These are phyloP conservation scores for Botrytis porri DNA, from an alignment of 2,329 filamentous ascomycete genomes.

Conservation along the genomic window DNA sequence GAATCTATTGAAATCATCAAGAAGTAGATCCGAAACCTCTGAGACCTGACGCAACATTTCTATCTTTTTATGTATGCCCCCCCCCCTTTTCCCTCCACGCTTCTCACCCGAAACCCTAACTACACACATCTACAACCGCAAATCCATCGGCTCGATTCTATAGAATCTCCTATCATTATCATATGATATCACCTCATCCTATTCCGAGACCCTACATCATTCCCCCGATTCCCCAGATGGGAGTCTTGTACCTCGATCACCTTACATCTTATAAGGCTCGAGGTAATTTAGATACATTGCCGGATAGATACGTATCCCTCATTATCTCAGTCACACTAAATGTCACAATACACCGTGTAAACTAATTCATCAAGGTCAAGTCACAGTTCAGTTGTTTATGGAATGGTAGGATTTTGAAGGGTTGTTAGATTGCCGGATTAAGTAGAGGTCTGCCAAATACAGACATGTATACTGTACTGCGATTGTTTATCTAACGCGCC, in stretches of 20 bases:
- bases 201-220: not conserved
- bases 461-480: not conserved
- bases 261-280: not conserved
- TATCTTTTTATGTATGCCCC: not conserved
- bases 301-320: not conserved
- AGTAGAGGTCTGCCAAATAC: not conserved
- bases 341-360: not conserved
- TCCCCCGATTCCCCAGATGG: not conserved
- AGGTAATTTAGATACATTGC: not conserved
- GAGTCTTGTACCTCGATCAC: not conserved
- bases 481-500: not conserved
- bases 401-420: not conserved
- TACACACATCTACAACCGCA: not conserved
- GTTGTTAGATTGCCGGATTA: too few species aligned
- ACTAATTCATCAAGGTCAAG: not conserved
- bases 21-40: not conserved
- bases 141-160: not conserved
- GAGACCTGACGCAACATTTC: not conserved
- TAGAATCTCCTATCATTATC: not conserved
- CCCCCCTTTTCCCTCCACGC: not conserved
- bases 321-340: not conserved
- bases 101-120: not conserved
- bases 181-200: not conserved
- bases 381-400: not conserved
- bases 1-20: not conserved